These are phyloP conservation scores for Rheum nobile DNA, from an alignment of 148 eudicot species.

Conservation along the genomic window DNA sequence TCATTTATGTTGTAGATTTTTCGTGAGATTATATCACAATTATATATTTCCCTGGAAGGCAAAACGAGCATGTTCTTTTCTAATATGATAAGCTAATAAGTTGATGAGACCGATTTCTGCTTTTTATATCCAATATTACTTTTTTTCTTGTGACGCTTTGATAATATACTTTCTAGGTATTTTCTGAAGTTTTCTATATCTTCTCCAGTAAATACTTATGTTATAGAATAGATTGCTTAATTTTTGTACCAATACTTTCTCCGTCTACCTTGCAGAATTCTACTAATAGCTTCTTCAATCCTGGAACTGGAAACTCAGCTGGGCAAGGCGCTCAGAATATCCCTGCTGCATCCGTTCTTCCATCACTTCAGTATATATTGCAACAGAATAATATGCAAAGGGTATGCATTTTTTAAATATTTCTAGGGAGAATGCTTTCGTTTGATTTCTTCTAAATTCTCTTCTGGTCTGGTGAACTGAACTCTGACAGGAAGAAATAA, in stretches of 20 bases:
- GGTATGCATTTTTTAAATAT: conserved; percentile 23
- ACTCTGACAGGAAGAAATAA: conserved; percentile 58
- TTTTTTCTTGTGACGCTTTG: neutral
- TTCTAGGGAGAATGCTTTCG: neutral
- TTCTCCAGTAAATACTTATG: neutral
- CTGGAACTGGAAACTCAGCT: conserved; percentile 26
- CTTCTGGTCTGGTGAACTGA: neutral
- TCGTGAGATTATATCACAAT: neutral
- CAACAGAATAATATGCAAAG: conserved; percentile 72
- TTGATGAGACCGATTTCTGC: neutral
- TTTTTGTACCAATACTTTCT: neutral
- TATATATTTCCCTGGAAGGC: neutral
- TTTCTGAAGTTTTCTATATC: neutral
- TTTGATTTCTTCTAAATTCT: neutral
- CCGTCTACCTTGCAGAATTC: conserved; percentile 5
- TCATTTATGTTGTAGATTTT: neutral
- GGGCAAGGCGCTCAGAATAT: conserved; percentile 19
- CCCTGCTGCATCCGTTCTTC: conserved; percentile 50
- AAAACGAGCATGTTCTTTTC: neutral
- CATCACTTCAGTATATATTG: conserved; percentile 65
- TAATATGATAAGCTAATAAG: neutral
- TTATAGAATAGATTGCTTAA: neutral
- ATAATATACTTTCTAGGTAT: neutral
- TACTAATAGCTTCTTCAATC: conserved; percentile 2
- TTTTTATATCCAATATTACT: neutral